Base-by-base conservation (phyloP, 2,329 filamentous ascomycete genomes). In the Dactylellina sp. region DNA sequence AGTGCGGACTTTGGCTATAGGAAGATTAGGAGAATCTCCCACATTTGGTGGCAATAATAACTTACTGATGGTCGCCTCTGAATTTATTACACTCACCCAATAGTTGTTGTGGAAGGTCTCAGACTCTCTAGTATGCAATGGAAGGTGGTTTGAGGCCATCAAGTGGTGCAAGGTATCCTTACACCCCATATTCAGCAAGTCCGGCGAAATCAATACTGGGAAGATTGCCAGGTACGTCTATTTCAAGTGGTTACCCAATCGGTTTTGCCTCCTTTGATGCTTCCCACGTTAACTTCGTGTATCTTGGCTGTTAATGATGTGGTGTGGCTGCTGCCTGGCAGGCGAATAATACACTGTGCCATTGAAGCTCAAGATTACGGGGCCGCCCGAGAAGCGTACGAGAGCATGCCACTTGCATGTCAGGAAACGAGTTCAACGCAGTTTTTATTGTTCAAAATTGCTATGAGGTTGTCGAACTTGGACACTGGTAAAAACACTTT, bases 61-160 rank as follows among this genome's bases (percentile, higher is more conserved):
- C n/a, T n/a, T n/a, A n/a, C n/a, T n/a, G n/a, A n/a, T n/a, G n/a
- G n/a, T n/a, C n/a, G n/a, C n/a, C n/a, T n/a, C n/a, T n/a, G n/a
- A n/a, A 9, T 2, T n/a, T 52, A 64, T 75, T 63, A 64, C 70
- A 32, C 28, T 79, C 79, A 46, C 78, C 83, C 75, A 71, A 79
- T 65, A 94, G 90, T 80, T 97, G 2, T 82, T 97, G 2, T 97
- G 93, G 92, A 95, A 92, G 81, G 86, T 85, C 24, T 83, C 91
- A n/a, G 90, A 93, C 59, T 81, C 83, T 0, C 83, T 83, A 12
- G 87, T 86, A 75, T 81, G 81, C 0, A 83, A 86, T 32, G 82
- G 84, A 1, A 81, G 87, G 14, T 86, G 85, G 62, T 82, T 84
- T 1, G 76, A 83, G 12, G 86, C 89, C 0, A 86, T 89, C 75